Percentiles rank a stretch among this genome's conserved stretches.
phyloP scores from a whole-genome alignment of 768 basidiomycete species.

The Rhodotorula toruloides region DNA sequence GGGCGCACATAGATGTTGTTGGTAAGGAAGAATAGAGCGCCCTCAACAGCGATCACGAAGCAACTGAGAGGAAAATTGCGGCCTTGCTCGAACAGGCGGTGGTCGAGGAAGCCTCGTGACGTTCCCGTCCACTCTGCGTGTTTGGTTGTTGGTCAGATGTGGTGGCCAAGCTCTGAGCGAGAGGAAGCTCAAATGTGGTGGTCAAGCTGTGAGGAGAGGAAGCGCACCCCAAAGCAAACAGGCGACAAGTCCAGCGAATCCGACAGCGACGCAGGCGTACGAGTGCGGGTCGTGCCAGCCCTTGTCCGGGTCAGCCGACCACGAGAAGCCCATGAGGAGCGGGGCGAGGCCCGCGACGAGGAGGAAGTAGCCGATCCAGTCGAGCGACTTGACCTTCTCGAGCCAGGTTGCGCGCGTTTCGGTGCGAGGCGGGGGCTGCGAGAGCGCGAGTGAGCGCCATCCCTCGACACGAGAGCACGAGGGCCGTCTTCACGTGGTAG shows the following conservation, averaged over 20 bases:
- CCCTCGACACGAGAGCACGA: background rate
- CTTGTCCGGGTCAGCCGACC: background rate
- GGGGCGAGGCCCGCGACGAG: conserved; percentile 11
- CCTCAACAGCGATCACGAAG: conserved; percentile 23
- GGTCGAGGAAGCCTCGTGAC: conserved; percentile 14
- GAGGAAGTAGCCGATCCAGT: conserved; percentile 22
- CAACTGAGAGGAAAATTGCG: conserved; percentile 18
- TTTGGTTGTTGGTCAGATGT: background rate
- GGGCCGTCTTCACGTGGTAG: background rate
- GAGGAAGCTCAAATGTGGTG: too few relatives aligned
- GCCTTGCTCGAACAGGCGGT: conserved; percentile 12
- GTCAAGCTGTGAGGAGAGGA: background rate
- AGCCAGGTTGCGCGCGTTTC: background rate
- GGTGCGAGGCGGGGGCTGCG: conserved; percentile 11
- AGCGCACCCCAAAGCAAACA: background rate
- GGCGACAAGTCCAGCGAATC: background rate
- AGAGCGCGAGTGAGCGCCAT: background rate
- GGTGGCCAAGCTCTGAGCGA: too few relatives aligned
- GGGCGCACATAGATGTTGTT: conserved; percentile 19
- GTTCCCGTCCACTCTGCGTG: conserved; percentile 21
- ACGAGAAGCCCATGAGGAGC: conserved; percentile 16
- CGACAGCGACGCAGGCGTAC: conserved; percentile 12
- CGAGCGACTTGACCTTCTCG: conserved; percentile 5
- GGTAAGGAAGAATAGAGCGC: conserved; percentile 15
- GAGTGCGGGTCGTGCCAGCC: conserved; percentile 12